Conservation (phyloP, 2,329 filamentous ascomycete genomes). For the Aureobasidium lini region DNA sequence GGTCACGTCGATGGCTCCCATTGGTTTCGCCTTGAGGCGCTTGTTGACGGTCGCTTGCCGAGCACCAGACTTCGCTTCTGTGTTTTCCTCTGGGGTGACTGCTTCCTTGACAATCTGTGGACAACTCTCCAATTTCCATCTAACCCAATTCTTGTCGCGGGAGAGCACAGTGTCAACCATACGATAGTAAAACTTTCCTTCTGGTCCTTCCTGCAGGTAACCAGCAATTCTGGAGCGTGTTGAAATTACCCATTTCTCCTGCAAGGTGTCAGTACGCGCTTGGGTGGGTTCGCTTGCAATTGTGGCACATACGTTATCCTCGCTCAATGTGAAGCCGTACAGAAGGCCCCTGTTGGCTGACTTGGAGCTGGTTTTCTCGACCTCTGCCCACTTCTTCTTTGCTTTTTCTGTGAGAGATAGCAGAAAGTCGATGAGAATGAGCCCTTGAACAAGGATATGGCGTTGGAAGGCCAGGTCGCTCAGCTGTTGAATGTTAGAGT, state of each 20-base stretch:
- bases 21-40: slow-evolving; percentile 57
- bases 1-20: slow-evolving; percentile 63
- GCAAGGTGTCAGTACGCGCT: slow-evolving; percentile 19
- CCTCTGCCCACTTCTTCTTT: slow-evolving; percentile 67
- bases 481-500: slow-evolving; percentile 47
- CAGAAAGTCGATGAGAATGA: slow-evolving; percentile 92
- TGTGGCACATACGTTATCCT: slow-evolving; percentile 49
- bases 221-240: slow-evolving; percentile 73
- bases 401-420: slow-evolving; percentile 78
- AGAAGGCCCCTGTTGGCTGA: slow-evolving; percentile 76
- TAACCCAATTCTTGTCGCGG: slow-evolving; percentile 96
- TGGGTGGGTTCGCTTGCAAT: background rate
- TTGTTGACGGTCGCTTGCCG: slow-evolving; percentile 63
- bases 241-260: slow-evolving; percentile 75
- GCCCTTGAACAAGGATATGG: slow-evolving; percentile 87
- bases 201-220: slow-evolving; percentile 71
- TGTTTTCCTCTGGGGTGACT: slow-evolving; percentile 61
- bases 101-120: slow-evolving; percentile 73
- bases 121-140: slow-evolving; percentile 95
- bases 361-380: slow-evolving; percentile 36
- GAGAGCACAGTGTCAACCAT: slow-evolving; percentile 96
- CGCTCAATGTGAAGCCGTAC: slow-evolving; percentile 66
- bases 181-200: slow-evolving; percentile 88
- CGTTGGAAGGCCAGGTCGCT: slow-evolving; percentile 90
- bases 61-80: slow-evolving; percentile 59